These are phyloP conservation scores for Suillus weaverae DNA, from an alignment of 768 basidiomycete genomes.

Conservation along the genomic window DNA sequence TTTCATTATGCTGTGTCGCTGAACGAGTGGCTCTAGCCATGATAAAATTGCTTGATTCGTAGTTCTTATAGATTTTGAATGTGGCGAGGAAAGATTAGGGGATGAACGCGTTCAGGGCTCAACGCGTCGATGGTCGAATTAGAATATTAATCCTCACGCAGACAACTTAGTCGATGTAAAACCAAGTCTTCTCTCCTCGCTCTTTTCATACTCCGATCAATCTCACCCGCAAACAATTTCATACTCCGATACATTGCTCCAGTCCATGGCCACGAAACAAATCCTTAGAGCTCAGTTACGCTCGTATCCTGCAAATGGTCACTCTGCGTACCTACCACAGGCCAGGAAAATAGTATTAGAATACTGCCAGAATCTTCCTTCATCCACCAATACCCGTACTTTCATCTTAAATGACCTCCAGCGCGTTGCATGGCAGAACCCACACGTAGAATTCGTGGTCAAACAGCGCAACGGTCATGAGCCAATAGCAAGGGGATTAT, in stretches of 20 bases:
- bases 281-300: slow-evolving; percentile 48
- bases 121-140: slow-evolving; percentile 23
- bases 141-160: slow-evolving; percentile 16
- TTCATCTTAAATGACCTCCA: slow-evolving; percentile 67
- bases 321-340: slow-evolving; percentile 69
- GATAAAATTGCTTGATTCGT: slow-evolving; percentile 10
- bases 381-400: slow-evolving; percentile 68
- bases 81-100: slow-evolving; percentile 19
- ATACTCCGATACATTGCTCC: slow-evolving; percentile 10
- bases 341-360: slow-evolving; percentile 88
- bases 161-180: slow-evolving; percentile 3
- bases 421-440: slow-evolving; percentile 66
- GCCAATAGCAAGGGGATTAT: slow-evolving; percentile 82
- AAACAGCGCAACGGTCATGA: slow-evolving; percentile 72
- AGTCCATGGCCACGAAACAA: slow-evolving; percentile 32
- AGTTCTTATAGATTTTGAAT: slow-evolving; percentile 12
- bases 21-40: slow-evolving; percentile 85
- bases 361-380: slow-evolving; percentile 81
- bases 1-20: slow-evolving; percentile 43
- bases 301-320: slow-evolving; percentile 73
- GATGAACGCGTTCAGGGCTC: slow-evolving; percentile 21
- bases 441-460: slow-evolving; percentile 84
- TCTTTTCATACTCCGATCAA: slow-evolving; percentile 31
- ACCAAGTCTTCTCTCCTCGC: not conserved
- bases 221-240: slow-evolving; percentile 9